phyloP scores from a whole-genome alignment of 177 flowering plant species.

The Vitis hybrid region DNA sequence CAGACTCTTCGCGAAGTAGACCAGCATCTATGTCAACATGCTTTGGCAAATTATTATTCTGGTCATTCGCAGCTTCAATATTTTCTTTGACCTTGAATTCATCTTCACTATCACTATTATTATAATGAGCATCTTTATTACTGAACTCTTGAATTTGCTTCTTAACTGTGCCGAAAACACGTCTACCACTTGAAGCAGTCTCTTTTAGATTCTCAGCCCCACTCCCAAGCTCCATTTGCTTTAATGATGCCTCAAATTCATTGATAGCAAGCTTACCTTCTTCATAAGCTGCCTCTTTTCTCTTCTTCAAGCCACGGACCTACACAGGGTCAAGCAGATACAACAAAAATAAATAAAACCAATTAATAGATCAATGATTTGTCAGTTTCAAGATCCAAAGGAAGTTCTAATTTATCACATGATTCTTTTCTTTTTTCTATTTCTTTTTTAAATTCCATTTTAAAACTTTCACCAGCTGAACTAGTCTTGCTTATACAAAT shows the following conservation, averaged over 20 bases:
- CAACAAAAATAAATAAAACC: background rate
- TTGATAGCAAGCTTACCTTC: slow-evolving; percentile 79
- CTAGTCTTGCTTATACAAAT: background rate
- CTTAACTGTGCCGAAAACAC: slow-evolving; percentile 60
- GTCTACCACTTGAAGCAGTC: slow-evolving; percentile 57
- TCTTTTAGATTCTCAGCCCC: slow-evolving; percentile 23
- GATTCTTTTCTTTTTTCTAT: background rate
- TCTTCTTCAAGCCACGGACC: slow-evolving; percentile 79
- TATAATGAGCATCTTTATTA: slow-evolving; percentile 31
- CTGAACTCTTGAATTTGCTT: slow-evolving; percentile 34
- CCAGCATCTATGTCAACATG: slow-evolving; percentile 38
- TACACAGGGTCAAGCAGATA: slow-evolving; percentile 21
- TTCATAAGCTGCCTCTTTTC: slow-evolving; percentile 59
- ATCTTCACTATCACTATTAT: slow-evolving; percentile 64
- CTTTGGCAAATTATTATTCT: slow-evolving; percentile 24
- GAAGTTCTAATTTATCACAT: background rate
- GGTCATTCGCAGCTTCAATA: slow-evolving; percentile 21
- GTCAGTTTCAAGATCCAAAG: background rate
- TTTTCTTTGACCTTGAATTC: slow-evolving; percentile 40
- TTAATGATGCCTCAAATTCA: slow-evolving; percentile 63
- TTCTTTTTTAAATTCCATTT: background rate
- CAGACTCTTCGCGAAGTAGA: slow-evolving; percentile 42
- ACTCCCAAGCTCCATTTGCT: slow-evolving; percentile 39
- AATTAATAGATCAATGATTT: background rate
- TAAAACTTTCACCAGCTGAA: background rate